phyloP scores from a whole-genome alignment of 2,329 filamentous ascomycete genomes.

The Exophiala dermatitidis region DNA sequence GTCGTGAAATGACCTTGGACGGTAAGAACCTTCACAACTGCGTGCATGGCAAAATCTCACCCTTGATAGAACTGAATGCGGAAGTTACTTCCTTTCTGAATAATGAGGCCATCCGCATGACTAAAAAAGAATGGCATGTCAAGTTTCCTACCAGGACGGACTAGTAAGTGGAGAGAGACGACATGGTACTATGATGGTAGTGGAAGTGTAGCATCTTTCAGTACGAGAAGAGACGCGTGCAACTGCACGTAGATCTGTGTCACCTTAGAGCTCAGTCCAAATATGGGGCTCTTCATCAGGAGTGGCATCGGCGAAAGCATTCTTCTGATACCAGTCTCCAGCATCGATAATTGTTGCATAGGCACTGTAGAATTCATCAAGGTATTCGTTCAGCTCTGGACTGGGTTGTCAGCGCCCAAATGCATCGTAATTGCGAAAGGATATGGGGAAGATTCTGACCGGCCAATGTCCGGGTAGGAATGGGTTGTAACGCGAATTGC shows the following conservation, averaged over 20 bases:
- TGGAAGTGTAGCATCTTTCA: not conserved
- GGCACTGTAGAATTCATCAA: conserved; percentile 3
- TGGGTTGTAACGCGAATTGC: conserved; percentile 2
- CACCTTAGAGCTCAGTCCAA: not conserved
- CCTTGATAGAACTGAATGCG: not conserved
- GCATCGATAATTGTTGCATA: conserved; percentile 6
- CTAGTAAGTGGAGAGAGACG: not conserved
- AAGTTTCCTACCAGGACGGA: not conserved
- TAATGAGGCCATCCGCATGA: not conserved
- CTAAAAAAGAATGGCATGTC: not conserved
- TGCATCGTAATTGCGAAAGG: conserved; percentile 6
- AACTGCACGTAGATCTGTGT: not conserved
- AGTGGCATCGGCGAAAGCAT: conserved; percentile 4
- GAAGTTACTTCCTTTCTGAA: not conserved
- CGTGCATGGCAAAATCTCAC: not conserved
- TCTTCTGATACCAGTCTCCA: conserved; percentile 3
- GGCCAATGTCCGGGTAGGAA: not conserved
- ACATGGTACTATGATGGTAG: not conserved
- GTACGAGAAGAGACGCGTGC: not conserved
- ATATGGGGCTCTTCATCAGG: conserved; percentile 1
- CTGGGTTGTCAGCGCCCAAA: not conserved
- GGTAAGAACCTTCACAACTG: not conserved
- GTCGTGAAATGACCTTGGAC: not conserved
- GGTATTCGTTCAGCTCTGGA: conserved; percentile 6
- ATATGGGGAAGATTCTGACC: conserved; percentile 9